These are phyloP conservation scores for Neobulgaria alba DNA, from an alignment of 2,329 filamentous ascomycete species.

Conservation along the genomic window DNA sequence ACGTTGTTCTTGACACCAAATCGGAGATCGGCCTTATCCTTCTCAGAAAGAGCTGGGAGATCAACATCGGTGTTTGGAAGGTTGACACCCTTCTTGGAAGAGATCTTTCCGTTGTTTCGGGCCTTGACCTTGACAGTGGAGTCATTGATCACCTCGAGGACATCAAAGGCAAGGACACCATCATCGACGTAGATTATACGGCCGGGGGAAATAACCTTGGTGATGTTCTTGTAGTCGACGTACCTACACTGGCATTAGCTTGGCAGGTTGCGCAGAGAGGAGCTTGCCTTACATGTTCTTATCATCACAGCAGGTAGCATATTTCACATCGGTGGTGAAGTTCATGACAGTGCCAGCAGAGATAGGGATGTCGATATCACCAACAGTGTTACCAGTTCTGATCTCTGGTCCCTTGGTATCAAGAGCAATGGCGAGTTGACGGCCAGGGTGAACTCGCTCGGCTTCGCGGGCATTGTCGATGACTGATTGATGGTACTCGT, in stretches of 20 bases:
- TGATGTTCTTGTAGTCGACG: constrained; percentile 99
- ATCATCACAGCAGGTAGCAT: constrained; percentile 73
- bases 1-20: constrained; percentile 99
- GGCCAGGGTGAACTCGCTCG: constrained; percentile 67
- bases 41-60: constrained; percentile 92
- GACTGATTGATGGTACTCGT: constrained; percentile 97
- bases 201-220: constrained; percentile 87
- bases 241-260: constrained; percentile 48
- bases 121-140: constrained; percentile 80
- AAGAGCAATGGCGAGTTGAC: constrained; percentile 91
- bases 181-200: constrained; percentile 98
- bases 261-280: not conserved
- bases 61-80: constrained; percentile 98
- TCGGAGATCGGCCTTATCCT: constrained; percentile 87
- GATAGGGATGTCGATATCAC: constrained; percentile 72
- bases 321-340: constrained; percentile 94
- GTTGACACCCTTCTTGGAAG: constrained; percentile 98
- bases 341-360: constrained; percentile 76
- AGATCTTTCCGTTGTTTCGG: constrained; percentile 98
- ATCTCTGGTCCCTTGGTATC: constrained; percentile 80
- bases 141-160: constrained; percentile 77
- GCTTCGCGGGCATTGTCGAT: constrained; percentile 92
- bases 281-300: constrained; percentile 72
- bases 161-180: constrained; percentile 93
- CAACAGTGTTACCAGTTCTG: constrained; percentile 67